Evolutionary conservation across 2,329 filamentous ascomycete species (phyloP), one percentile per base, ranked within the genome.

Genomic region (Cadophora luteo-olivacea): DNA sequence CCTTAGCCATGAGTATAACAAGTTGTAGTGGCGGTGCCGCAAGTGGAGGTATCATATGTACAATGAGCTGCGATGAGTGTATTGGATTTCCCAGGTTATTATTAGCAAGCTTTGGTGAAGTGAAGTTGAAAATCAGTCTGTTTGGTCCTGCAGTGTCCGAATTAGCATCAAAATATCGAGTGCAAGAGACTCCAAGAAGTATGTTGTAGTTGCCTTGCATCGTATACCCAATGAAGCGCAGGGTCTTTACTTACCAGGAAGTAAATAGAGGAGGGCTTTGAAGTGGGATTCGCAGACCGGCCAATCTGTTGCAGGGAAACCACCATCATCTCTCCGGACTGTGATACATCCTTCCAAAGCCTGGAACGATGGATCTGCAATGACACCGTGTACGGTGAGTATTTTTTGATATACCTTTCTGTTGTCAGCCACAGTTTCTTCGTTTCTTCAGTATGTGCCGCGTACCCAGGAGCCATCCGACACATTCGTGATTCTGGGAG

Each of bases 241-340:
- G 22, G 11, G 41, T 12, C 14, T 33, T 32, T 22, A 51, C 60
- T 62, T 41, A 0, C 96, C 96, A 4, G 96, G 94, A 72, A 92
- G 89, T n/a, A 99, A 87, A 79, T 97, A 93, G 11, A 97, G 86
- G 36, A 98, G 84, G 5, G 91, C 91, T 81, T 98, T 98, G 85
- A 97, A 98, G 79, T 94, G 90, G 3, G 92, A 97, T 71, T 93
- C 91, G 77, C 85, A 91, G 12, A 97, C 95, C 0, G 94, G 95
- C 94, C 95, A 98, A 73, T 85, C 86, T 14, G 89, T 92, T 0
- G 92, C 83, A 7, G 95, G 94, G 78, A 97, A 97, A 70, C 83
- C 89, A 78, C 97, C 93, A 79, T 97, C 92, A 73, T 94, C 87
- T 76, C 96, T 92, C 76, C 86, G 91, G 70, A 97, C 87, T 2